Evolutionary conservation across 352 stramenopile species (phyloP).

Genomic region (Synura sp.): DNA sequence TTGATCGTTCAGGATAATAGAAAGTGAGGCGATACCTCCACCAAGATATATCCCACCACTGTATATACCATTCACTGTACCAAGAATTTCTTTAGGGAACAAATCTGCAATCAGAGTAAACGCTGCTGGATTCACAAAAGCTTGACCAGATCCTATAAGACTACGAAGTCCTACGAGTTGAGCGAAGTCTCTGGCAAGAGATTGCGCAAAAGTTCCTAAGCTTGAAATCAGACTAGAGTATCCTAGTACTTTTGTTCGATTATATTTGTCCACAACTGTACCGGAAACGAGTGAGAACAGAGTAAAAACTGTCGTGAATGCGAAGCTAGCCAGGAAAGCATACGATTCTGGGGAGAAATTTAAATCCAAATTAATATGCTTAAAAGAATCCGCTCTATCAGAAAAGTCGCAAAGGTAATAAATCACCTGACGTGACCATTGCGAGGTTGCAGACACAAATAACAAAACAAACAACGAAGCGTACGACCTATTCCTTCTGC

Average conservation of each 20-base stretch:
- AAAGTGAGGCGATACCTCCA: conserved; percentile 43
- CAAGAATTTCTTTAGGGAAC: conserved; percentile 38
- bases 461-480: no score
- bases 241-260: neutral
- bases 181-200: no score
- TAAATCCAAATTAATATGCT: neutral
- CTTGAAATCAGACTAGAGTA: neutral
- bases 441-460: no score
- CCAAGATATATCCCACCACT: conserved; percentile 45
- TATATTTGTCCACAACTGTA: neutral
- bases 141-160: neutral
- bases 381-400: neutral
- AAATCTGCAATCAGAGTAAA: conserved; percentile 43
- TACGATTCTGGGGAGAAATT: neutral
- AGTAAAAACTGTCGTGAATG: neutral
- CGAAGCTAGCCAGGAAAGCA: neutral
- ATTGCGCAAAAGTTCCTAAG: neutral
- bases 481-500: no score
- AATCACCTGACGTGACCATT: neutral
- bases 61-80: conserved; percentile 41
- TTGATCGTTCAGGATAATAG: conserved; percentile 27
- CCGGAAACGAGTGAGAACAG: neutral
- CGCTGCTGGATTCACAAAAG: conserved; percentile 7
- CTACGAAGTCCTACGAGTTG: neutral
- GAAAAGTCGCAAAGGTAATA: neutral